Evolutionary conservation across 2,329 filamentous ascomycete genomes (phyloP).

Genomic region (Chaetoscypha palmicola): DNA sequence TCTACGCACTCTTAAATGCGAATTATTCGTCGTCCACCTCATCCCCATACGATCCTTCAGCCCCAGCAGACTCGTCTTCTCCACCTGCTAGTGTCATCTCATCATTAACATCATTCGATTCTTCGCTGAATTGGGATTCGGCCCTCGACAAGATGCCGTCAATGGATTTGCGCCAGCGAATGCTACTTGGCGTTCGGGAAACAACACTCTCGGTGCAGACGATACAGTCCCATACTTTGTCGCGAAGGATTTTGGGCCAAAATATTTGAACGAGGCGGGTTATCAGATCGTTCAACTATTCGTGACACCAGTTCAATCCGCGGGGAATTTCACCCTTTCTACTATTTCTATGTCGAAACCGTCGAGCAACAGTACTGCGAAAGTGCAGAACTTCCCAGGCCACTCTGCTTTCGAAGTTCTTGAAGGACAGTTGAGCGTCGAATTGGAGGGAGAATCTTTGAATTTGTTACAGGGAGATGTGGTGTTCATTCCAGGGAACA

Average conservation of each 20-base stretch:
- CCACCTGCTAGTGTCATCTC: constrained; percentile 29
- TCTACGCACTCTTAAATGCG: constrained; percentile 34
- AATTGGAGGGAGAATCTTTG: constrained; percentile 30
- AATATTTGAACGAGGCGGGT: constrained; percentile 34
- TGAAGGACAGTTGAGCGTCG: constrained; percentile 32
- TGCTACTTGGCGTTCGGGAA: constrained; percentile 34
- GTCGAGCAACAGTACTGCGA: constrained; percentile 13
- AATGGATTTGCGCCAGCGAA: constrained; percentile 35
- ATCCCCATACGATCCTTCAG: constrained; percentile 33
- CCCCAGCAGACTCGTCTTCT: constrained; percentile 6
- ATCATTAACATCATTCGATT: constrained; percentile 36
- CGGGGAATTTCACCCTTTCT: constrained; percentile 37
- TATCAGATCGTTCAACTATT: constrained; percentile 41
- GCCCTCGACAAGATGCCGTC: constrained; percentile 34
- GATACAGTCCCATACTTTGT: constrained; percentile 35
- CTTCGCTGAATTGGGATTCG: constrained; percentile 36
- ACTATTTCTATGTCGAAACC: constrained; percentile 35
- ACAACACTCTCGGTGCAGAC: constrained; percentile 31
- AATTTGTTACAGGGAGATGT: constrained; percentile 32
- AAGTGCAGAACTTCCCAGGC: constrained; percentile 24
- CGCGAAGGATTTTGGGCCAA: constrained; percentile 40
- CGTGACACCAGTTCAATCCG: constrained; percentile 35
- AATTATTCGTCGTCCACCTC: constrained; percentile 33
- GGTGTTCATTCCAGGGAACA: constrained; percentile 33
- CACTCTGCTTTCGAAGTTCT: constrained; percentile 35